Evolutionary conservation across 176 grass and related monocot species (phyloP).

Genomic region (Cenchrus fungigraminus): DNA sequence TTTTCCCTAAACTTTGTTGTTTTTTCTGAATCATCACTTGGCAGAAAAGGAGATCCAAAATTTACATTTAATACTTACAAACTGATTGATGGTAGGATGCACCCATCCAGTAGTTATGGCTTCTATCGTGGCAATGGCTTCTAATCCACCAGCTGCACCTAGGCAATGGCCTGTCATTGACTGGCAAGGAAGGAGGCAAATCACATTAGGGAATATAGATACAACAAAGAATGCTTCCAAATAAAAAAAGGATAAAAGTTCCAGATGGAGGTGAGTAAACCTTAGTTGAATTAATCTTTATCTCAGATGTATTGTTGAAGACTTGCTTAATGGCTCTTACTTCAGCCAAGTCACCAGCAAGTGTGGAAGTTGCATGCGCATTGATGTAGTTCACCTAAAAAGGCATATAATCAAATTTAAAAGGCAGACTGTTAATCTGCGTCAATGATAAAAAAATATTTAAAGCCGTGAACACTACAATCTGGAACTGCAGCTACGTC

Average conservation of each 20-base stretch:
- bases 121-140: conserved; percentile 93
- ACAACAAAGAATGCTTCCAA: background rate
- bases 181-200: conserved; percentile 42
- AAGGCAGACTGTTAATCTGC: background rate
- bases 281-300: conserved; percentile 98
- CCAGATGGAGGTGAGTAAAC: conserved; percentile 46
- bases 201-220: background rate
- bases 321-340: conserved; percentile 95
- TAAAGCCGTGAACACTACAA: background rate
- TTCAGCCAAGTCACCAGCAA: conserved; percentile 92
- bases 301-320: conserved; percentile 75
- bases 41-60: background rate
- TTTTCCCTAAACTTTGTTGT: background rate
- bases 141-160: conserved; percentile 91
- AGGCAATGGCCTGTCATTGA: conserved; percentile 99
- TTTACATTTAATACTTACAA: conserved; percentile 63
- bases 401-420: conserved; percentile 4
- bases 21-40: background rate
- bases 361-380: conserved; percentile 95
- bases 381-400: conserved; percentile 98
- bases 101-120: conserved; percentile 95
- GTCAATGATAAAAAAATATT: conserved; percentile 5
- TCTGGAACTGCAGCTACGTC: background rate
- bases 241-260: background rate
- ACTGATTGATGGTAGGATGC: conserved; percentile 98